These are phyloP conservation scores for Colletotrichum magnum DNA, from an alignment of 2,329 filamentous ascomycete species.

Conservation along the genomic window DNA sequence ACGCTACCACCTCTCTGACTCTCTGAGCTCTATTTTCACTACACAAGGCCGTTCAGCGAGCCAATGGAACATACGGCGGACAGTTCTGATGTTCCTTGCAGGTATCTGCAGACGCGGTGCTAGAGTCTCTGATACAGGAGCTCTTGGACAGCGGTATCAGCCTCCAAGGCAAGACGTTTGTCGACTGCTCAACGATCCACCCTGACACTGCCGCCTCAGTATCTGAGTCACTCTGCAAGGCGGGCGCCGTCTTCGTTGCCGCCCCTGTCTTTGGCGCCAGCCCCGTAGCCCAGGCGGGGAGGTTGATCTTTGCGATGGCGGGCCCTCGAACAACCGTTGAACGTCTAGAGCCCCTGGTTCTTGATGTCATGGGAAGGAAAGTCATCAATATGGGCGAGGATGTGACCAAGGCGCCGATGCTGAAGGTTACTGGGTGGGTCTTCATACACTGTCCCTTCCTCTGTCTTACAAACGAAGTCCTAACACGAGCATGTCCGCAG, in stretches of 20 bases:
- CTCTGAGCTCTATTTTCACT: too few species aligned
- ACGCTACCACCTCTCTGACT: conserved; percentile 42
- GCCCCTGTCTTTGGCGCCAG: conserved; percentile 66
- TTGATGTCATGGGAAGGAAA: conserved; percentile 57
- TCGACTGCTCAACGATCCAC: conserved; percentile 66
- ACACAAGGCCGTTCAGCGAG: too few species aligned
- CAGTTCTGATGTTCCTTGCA: neutral
- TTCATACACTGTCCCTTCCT: neutral
- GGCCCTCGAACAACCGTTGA: conserved; percentile 54
- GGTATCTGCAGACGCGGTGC: conserved; percentile 53
- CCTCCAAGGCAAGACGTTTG: conserved; percentile 55
- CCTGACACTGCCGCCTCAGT: conserved; percentile 56
- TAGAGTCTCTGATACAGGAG: conserved; percentile 52
- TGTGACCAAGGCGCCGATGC: conserved; percentile 57
- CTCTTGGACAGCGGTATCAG: conserved; percentile 41
- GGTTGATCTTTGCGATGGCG: conserved; percentile 61
- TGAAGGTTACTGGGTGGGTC: conserved; percentile 62
- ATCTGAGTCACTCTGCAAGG: conserved; percentile 46
- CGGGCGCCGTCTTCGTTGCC: conserved; percentile 56
- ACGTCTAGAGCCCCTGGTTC: conserved; percentile 54
- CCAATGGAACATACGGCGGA: neutral
- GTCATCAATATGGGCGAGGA: conserved; percentile 60
- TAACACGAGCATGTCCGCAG: conserved; percentile 42
- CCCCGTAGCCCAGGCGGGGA: conserved; percentile 59
- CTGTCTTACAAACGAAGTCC: neutral